These are phyloP conservation scores for Aspergillus aculeatinus DNA, from an alignment of 2,329 filamentous ascomycete genomes.

Conservation along the genomic window DNA sequence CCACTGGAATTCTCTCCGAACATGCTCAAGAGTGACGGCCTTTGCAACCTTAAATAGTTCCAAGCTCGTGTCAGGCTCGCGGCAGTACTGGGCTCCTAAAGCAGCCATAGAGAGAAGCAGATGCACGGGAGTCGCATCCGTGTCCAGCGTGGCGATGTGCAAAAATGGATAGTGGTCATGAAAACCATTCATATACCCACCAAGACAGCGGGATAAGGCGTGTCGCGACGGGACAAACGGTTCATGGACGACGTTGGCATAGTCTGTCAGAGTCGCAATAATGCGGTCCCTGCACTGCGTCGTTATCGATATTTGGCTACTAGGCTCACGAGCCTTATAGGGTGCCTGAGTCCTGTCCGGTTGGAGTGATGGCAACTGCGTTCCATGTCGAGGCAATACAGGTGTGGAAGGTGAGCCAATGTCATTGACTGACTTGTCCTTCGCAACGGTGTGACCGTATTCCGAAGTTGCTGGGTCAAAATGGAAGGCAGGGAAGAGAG, in stretches of 20 bases:
- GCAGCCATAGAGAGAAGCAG: slow-evolving; percentile 34
- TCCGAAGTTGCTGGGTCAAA: slow-evolving; percentile 24
- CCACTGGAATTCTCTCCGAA: slow-evolving; percentile 30
- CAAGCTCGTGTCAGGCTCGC: slow-evolving; percentile 34
- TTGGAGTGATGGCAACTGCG: slow-evolving; percentile 35
- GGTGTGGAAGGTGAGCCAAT: slow-evolving; percentile 29
- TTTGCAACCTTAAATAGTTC: slow-evolving; percentile 34
- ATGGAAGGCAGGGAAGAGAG: slow-evolving; percentile 30
- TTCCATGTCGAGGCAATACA: slow-evolving; percentile 33
- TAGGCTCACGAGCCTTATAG: slow-evolving; percentile 27
- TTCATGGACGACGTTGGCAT: slow-evolving; percentile 29
- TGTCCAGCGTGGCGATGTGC: slow-evolving; percentile 32
- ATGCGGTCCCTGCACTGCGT: slow-evolving; percentile 32
- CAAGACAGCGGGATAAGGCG: slow-evolving; percentile 34
- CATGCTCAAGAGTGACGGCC: slow-evolving; percentile 33
- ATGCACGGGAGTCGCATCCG: slow-evolving; percentile 26
- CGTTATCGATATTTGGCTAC: slow-evolving; percentile 31
- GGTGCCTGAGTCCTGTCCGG: slow-evolving; percentile 29
- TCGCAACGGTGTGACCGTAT: slow-evolving; percentile 25
- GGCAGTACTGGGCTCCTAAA: slow-evolving; percentile 33
- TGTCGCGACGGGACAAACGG: slow-evolving; percentile 32
- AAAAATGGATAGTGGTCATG: slow-evolving; percentile 37
- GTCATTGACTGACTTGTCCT: slow-evolving; percentile 14
- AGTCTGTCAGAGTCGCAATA: slow-evolving; percentile 22
- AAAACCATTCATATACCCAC: slow-evolving; percentile 33